phyloP scores from a whole-genome alignment of 768 basidiomycete genomes.

The Tricholoma terreum region DNA sequence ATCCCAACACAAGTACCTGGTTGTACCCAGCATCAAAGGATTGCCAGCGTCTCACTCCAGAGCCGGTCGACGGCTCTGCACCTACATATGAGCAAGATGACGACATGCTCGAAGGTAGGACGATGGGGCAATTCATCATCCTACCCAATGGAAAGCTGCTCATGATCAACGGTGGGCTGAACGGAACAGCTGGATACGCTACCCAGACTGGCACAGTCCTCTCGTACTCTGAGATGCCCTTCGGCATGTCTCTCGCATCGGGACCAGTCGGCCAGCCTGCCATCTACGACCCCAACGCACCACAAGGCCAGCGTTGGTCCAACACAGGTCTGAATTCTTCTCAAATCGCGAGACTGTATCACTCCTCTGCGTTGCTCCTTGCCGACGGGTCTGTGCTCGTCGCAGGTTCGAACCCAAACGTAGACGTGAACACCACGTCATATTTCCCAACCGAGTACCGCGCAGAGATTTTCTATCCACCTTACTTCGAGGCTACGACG shows the following conservation, averaged over 20 bases:
- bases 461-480: slow-evolving; percentile 88
- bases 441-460: slow-evolving; percentile 75
- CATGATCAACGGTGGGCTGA: slow-evolving; percentile 79
- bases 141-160: slow-evolving; percentile 76
- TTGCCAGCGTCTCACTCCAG: slow-evolving; percentile 85
- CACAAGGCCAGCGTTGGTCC: slow-evolving; percentile 64
- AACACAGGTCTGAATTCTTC: slow-evolving; percentile 51
- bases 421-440: slow-evolving; percentile 66
- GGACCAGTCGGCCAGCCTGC: slow-evolving; percentile 67
- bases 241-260: slow-evolving; percentile 59
- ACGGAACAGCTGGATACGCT: slow-evolving; percentile 83
- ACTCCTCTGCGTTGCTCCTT: slow-evolving; percentile 72
- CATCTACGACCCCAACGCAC: slow-evolving; percentile 65
- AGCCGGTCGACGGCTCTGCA: slow-evolving; percentile 65
- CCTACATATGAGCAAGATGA: slow-evolving; percentile 71
- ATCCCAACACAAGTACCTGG: slow-evolving; percentile 75
- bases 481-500: slow-evolving; percentile 71
- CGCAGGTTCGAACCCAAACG: slow-evolving; percentile 91
- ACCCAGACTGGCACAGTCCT: slow-evolving; percentile 42
- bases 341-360: slow-evolving; percentile 72
- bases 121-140: slow-evolving; percentile 91
- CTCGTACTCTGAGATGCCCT: slow-evolving; percentile 53
- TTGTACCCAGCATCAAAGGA: slow-evolving; percentile 66
- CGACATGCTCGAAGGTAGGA: slow-evolving; percentile 67
- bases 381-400: slow-evolving; percentile 84